Base-by-base conservation (phyloP, 2,329 filamentous ascomycete species). In the Calonectria crousiana region DNA sequence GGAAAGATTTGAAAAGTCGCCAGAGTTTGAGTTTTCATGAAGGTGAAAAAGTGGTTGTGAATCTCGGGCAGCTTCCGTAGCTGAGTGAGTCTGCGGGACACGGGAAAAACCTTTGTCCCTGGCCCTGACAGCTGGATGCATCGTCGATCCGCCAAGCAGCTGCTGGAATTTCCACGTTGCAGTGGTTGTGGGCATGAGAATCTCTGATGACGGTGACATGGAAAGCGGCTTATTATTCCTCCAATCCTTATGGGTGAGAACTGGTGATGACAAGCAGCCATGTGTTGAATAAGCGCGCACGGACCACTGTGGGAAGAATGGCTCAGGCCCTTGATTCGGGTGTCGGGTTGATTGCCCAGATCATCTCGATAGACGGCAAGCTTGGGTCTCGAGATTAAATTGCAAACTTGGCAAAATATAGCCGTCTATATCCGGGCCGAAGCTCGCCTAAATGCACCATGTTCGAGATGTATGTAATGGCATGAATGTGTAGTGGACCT, bases 371-470 rank as follows among this genome's bases (percentile, higher is more conserved):
- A 14, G 34, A 62, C 34, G 56, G 23, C 14, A 62, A 23, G 20
- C 23, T 44, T 36, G 34, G 56, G 20, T 23, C 56, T 26, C 23
- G 38, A 62, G 34, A 41, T 41, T 62, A 62, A 38, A 62, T 44
- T 56, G 23, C 56, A 23, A 34, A 34, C 56, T 41, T 41, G 56
- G 36, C 23, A 41, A n/a, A 36, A 28, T 62, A 62, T 10, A n/a
- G 41, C 56, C 56, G 56, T 60, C n/a, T 62, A 60, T 60, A 62
- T 62, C 56, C 56, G 56, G 18, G 36, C n/a, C 56, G 34, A 41
- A 26, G 16, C 56, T 62, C 56, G 56, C 56, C 34, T 62, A 62
- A 62, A 26, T 62, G 56, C 8, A 28, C 56, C 11, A 11, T n/a
- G 56, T 14, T 32, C n/a, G 14, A 62, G 36, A 10, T 41, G 4